phyloP scores from a whole-genome alignment of 192 early-diverging fungal species.

The Umbelopsis sp. region DNA sequence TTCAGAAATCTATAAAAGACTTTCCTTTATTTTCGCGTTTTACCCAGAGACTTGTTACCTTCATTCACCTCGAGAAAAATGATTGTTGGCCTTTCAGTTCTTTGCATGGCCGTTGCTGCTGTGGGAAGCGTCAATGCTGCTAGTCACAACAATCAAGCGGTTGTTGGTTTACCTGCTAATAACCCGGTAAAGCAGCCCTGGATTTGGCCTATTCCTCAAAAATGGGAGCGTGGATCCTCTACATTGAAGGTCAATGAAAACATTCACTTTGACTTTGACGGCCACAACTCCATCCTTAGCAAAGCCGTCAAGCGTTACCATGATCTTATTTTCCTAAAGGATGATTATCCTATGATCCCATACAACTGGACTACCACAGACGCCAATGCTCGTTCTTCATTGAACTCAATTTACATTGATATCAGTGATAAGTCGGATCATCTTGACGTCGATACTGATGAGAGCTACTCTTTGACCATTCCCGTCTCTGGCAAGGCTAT shows the following conservation, averaged over 20 bases:
- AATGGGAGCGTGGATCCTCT: conserved; percentile 35
- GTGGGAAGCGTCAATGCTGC: conserved; percentile 17
- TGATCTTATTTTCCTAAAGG: conserved; percentile 42
- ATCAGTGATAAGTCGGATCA: conserved; percentile 35
- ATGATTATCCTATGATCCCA: conserved; percentile 53
- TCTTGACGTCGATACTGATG: conserved; percentile 56
- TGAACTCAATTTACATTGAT: conserved; percentile 42
- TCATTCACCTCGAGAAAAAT: neutral
- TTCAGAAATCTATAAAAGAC: neutral
- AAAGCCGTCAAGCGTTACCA: conserved; percentile 52
- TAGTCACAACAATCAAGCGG: neutral
- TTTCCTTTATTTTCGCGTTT: neutral
- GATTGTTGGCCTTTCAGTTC: conserved; percentile 9
- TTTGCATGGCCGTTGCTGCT: conserved; percentile 18
- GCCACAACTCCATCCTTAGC: conserved; percentile 39
- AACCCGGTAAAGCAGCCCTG: conserved; percentile 41
- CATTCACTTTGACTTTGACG: conserved; percentile 28
- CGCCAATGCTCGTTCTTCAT: conserved; percentile 23
- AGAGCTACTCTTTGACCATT: conserved; percentile 63
- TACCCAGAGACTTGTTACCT: neutral
- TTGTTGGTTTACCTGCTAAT: conserved; percentile 24
- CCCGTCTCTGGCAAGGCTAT: conserved; percentile 34
- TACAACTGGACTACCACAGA: conserved; percentile 49
- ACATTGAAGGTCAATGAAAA: conserved; percentile 28
- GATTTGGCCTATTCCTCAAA: conserved; percentile 48